Percentiles rank a stretch among this genome's conserved stretches.
Conservation (phyloP, 208 protist genomes). For the Tritrichomonas musculus region DNA sequence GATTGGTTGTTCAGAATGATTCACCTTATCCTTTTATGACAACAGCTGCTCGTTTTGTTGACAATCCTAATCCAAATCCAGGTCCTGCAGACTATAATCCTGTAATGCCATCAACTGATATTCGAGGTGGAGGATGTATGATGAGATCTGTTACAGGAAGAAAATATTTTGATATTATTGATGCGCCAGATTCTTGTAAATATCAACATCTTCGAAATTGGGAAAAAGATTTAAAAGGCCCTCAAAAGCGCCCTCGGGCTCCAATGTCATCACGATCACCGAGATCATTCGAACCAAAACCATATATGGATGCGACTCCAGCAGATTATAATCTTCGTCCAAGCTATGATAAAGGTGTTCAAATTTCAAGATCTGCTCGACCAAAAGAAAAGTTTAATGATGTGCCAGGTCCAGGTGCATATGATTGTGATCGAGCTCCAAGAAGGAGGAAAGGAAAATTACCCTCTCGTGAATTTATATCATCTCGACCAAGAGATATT, state of each 20-base stretch:
- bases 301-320: background rate
- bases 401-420: background rate
- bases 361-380: background rate
- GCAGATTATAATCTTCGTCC: background rate
- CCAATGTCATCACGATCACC: background rate
- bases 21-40: background rate
- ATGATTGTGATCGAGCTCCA: background rate
- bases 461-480: background rate
- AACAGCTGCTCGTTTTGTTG: background rate
- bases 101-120: background rate
- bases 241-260: background rate
- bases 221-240: background rate
- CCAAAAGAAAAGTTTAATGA: background rate
- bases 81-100: slow-evolving; percentile 7
- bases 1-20: background rate
- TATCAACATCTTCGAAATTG: background rate
- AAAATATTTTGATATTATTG: background rate
- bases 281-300: background rate
- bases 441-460: background rate
- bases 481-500: background rate
- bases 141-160: background rate
- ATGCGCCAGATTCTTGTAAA: background rate
- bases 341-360: background rate
- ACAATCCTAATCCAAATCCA: background rate
- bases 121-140: background rate